A percentile compares a stretch with the other conserved stretches of the same genome.
phyloP scores from a whole-genome alignment of 2,329 filamentous ascomycete genomes.

The Aurifilum marmelostoma region DNA sequence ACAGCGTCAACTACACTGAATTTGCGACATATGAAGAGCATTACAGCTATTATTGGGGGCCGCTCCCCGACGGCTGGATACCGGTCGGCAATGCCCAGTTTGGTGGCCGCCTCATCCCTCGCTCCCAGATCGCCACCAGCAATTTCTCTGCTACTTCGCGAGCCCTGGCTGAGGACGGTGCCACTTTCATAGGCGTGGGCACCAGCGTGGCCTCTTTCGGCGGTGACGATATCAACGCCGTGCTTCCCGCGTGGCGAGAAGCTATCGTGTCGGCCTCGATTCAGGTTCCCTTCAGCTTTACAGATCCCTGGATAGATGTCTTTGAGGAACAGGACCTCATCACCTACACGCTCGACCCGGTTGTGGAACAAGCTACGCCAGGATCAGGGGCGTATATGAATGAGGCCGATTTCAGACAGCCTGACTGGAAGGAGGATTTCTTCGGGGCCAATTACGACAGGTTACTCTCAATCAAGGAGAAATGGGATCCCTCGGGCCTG shows the following conservation, averaged over 20 bases:
- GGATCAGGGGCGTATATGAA: constrained; percentile 53
- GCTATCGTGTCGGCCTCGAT: constrained; percentile 40
- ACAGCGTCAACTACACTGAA: constrained; percentile 34
- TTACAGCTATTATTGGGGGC: constrained; percentile 41
- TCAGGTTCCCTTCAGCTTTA: constrained; percentile 34
- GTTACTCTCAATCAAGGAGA: constrained; percentile 50
- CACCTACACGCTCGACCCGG: constrained; percentile 38
- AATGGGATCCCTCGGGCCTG: constrained; percentile 49
- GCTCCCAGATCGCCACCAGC: constrained; percentile 31
- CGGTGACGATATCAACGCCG: constrained; percentile 38
- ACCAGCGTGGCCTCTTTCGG: constrained; percentile 26
- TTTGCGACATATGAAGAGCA: constrained; percentile 38
- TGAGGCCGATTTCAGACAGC: constrained; percentile 54
- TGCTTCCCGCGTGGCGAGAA: constrained; percentile 44
- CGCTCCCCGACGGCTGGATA: constrained; percentile 40
- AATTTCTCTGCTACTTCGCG: constrained; percentile 17
- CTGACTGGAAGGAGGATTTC: constrained; percentile 49
- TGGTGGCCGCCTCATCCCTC: constrained; percentile 42
- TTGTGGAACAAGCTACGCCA: constrained; percentile 40
- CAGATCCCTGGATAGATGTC: constrained; percentile 33
- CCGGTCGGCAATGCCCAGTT: constrained; percentile 40
- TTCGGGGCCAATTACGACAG: constrained; percentile 50
- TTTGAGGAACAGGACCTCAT: constrained; percentile 36
- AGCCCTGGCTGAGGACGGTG: constrained; percentile 18
- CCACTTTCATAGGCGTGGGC: constrained; percentile 28